Percentiles rank a stretch among this genome's conserved stretches.
Conservation (phyloP, 2,329 filamentous ascomycete genomes). For the Pseudohalonectria lignicola region DNA sequence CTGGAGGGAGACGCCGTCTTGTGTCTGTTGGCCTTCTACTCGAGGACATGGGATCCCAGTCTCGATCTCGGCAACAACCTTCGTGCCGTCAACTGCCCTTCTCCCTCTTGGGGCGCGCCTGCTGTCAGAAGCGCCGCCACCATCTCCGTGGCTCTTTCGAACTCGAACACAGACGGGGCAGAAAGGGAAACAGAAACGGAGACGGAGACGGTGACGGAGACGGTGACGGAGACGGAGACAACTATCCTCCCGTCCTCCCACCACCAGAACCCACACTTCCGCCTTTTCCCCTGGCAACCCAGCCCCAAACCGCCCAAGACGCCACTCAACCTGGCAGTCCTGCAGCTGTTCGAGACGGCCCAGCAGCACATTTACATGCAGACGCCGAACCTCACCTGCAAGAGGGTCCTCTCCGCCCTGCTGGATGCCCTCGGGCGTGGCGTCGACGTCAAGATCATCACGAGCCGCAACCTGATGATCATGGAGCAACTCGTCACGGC, state of each 20-base stretch:
- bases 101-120: no score
- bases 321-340: constrained; percentile 55
- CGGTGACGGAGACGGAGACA: constrained; percentile 22
- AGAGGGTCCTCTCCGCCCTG: constrained; percentile 50
- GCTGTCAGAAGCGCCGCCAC: neutral
- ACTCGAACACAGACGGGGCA: constrained; percentile 5
- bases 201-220: constrained; percentile 23
- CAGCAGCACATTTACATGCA: constrained; percentile 53
- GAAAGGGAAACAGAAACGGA: constrained; percentile 12
- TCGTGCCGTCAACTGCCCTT: no score
- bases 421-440: constrained; percentile 51
- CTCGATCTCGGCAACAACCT: neutral
- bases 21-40: constrained; percentile 56
- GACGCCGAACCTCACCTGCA: constrained; percentile 68
- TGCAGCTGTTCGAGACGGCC: constrained; percentile 49
- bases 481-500: constrained; percentile 74
- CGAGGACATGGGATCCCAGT: constrained; percentile 49
- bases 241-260: constrained; percentile 66
- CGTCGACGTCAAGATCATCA: constrained; percentile 57
- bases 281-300: constrained; percentile 41
- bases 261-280: constrained; percentile 55
- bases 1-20: constrained; percentile 50
- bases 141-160: constrained; percentile 2
- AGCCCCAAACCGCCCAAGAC: constrained; percentile 44
- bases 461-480: constrained; percentile 60